Base-by-base conservation (phyloP, 1,284 basidiomycete species). In the Cryptococcus sp. region DNA sequence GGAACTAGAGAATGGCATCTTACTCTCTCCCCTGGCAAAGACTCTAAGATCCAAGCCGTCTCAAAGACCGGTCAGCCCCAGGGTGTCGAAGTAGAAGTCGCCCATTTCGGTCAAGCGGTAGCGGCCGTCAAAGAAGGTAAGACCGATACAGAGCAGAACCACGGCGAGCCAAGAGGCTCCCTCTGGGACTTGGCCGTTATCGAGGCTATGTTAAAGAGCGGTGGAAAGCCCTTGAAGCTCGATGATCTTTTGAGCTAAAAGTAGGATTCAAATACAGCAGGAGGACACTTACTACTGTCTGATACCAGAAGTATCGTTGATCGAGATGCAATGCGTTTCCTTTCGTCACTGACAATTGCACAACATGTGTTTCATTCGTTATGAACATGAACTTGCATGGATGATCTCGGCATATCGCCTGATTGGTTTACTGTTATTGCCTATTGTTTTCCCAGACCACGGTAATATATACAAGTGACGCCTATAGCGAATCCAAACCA, bases 141-240 rank as follows among this genome's bases (percentile, higher is more conserved):
- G 39, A 51, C 60, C 26, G 60, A 64, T 4, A 54, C 37, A 17
- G 40, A 63, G 52, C 46, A 53, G 41, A 70, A 76, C 57, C 54
- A 62, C 20, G 77, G 67, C 1, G 63, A 65, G 26, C 74, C 74
- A 5, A 62, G 68, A 44, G 83, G 78, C 15, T 85, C 88, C 23
- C 78, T 93, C 56, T 79, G 80, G 62, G 89, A 92, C 70, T 85
- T 92, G 23, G 87, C 86, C 34, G 81, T 91, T 65, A 86, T 92
- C 62, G 80, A 93, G 78, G 89, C 87, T n/a, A 83, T 84, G 40
- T 79, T 92, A 76, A 85, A 82, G 46, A 89, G 88, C 67, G 76
- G 83, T 17, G 89, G 90, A 2, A 67, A 78, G 54, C 72, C 83
- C 49, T 80, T 89, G 10, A 83, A 87, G 69, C 77, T 91, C 53